Base-by-base conservation (phyloP, 140 eudicot species). In the Ambrosia hybrid region DNA sequence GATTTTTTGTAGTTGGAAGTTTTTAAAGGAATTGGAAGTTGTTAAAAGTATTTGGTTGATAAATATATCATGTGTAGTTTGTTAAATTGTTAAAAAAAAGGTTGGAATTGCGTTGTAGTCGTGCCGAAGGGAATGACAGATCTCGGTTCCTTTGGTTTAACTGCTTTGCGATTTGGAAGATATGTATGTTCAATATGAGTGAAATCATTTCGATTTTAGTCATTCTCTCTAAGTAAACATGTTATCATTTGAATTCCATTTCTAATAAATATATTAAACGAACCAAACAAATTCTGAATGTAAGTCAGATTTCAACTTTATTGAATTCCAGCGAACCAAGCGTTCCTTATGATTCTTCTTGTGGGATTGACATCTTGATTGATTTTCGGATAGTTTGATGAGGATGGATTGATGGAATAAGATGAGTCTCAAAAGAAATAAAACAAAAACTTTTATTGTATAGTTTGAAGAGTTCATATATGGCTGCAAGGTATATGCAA, bases 161-260 rank as follows among this genome's bases (percentile, higher is more conserved):
- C 21, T 56, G 61, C 3, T 2, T 56, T 3, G 21, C 4, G 21
- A 6, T 56, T 16, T 6, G 61, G 13, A 16, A 17, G 61, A 6
- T 30, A 39, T 1, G 41, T 11, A 60, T 4, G 43, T 0, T 61
- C 3, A 34, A 13, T 61, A 12, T 12, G 10, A 61, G 7, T 3
- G 17, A 33, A 61, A 3, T 61, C 11, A 61, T 61, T 61, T 6
- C 3, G 13, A 36, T 60, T 34, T 1, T 0, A 11, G 13, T 36
- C 15, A 11, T 57, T 60, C 67, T 60, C 67, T 60, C 17, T 38
- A 58, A 58, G 14, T 6, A 57, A 60, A 60, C 46, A 60, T 60
- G 46, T 34, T 34, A 60, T 60, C 21, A 34, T 34, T 60, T 13
- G 48, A 61, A 12, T 61, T 7, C 43, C 37, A 21, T 3, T 58